Base-by-base conservation (phyloP, 2,329 filamentous ascomycete genomes). In the Didymella arachidicola region DNA sequence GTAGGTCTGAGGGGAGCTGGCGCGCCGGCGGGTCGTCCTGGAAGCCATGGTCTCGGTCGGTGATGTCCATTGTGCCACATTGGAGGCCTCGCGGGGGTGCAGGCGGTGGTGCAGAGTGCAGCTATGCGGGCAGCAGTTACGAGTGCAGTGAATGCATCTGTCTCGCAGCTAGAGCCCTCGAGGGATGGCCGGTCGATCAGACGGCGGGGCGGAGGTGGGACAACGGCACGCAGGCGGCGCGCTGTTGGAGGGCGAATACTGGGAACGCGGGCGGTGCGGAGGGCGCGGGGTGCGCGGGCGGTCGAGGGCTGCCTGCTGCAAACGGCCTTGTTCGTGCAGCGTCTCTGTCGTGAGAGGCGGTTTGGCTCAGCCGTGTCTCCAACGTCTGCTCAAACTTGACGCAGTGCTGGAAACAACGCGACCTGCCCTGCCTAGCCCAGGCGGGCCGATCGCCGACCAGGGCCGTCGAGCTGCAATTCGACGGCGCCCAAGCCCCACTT, bases 1-100 rank as follows among this genome's bases (percentile, higher is more conserved):
- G 95, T 34, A 99, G 86, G 78, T 99, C 95, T 66, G 86, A 81
- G 39, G 95, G 95, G 49, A 98, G 86, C 61, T 79, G 76, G 57
- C 80, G 75, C 34, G 79, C 74, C 61, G 67, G 75, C 32, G 66
- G 61, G 60, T 74, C 73, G 67, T 71, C 74, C 53, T 69, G 62
- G 70, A 66, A 71, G 70, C 66, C 71, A 66, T 72, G 71, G 54
- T 77, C 74, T 62, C 69, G 65, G 62, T 69, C 66, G 44, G 74
- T 65, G 36, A 72, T 68, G 53, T 77, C 74, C 73, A 76, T 76
- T 57, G 63, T 71, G 68, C 62, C 55, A 64, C 72, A 75, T 74
- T 68, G 69, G 43, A 36, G 45, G 30, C 36, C 36, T 19, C n/a
- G n/a, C n/a, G 1, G 30, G 10, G 26, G 34, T 27, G 3, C 25